A percentile compares a stretch with the other conserved stretches of the same genome.
Conservation (phyloP, 73 alveolate species). For the Stentor roeselii region DNA sequence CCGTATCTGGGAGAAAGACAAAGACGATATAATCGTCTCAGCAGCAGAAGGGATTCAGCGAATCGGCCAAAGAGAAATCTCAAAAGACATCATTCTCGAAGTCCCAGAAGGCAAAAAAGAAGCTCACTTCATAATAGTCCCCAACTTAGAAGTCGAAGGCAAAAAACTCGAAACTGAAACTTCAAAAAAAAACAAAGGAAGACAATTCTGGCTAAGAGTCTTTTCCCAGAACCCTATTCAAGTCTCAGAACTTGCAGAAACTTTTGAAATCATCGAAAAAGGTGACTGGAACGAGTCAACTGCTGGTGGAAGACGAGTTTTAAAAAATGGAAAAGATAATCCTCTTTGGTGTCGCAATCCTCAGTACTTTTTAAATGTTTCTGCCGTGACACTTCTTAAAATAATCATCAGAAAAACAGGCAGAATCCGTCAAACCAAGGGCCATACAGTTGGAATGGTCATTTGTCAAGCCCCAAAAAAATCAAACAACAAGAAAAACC, state of each 20-base stretch:
- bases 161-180: constrained; percentile 22
- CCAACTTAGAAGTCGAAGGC: constrained; percentile 42
- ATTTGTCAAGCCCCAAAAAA: constrained; percentile 39
- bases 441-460: constrained; percentile 53
- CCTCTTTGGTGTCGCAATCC: constrained; percentile 88
- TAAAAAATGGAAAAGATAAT: constrained; percentile 65
- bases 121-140: constrained; percentile 71
- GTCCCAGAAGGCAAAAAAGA: constrained; percentile 75
- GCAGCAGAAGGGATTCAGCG: constrained; percentile 78
- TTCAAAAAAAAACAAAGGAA: constrained; percentile 38
- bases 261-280: constrained; percentile 59
- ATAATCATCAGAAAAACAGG: constrained; percentile 72
- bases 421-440: constrained; percentile 49
- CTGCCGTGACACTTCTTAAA: constrained; percentile 75
- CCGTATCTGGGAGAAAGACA: constrained; percentile 96
- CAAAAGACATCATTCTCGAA: constrained; percentile 53
- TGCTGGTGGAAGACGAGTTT: constrained; percentile 81
- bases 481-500: constrained; percentile 36
- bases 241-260: constrained; percentile 71
- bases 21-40: constrained; percentile 76
- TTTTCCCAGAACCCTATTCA: constrained; percentile 66
- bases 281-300: constrained; percentile 78
- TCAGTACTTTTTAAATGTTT: constrained; percentile 69
- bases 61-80: constrained; percentile 78
- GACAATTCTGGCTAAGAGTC: constrained; percentile 57